A percentile compares a stretch with the other conserved stretches of the same genome.
These are phyloP conservation scores for Leccinum pellstonianum DNA, from an alignment of 768 basidiomycete genomes.

Conservation along the genomic window DNA sequence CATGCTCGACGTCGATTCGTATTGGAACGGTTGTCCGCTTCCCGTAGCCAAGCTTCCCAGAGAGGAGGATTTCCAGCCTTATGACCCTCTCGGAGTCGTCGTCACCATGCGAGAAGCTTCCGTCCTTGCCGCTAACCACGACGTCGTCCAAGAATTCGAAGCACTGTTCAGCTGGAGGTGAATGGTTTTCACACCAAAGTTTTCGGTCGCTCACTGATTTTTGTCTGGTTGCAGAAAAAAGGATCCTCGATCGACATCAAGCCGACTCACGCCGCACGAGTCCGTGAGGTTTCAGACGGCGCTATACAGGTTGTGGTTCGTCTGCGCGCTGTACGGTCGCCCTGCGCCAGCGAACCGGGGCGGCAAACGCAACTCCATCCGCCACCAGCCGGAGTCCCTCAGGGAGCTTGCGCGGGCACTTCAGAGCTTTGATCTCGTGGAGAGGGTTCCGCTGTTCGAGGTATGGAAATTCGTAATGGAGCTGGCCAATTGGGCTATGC, in stretches of 20 bases:
- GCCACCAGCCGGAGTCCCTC: neutral
- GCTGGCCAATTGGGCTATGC: neutral
- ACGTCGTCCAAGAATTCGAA: slow-evolving; percentile 16
- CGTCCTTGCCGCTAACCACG: slow-evolving; percentile 18
- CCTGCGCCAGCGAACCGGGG: neutral
- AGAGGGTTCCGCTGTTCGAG: slow-evolving; percentile 4
- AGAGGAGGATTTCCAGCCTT: slow-evolving; percentile 9
- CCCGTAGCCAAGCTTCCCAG: slow-evolving; percentile 11
- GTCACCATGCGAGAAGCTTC: slow-evolving; percentile 14
- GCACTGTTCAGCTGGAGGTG: slow-evolving; percentile 23
- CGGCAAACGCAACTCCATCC: neutral
- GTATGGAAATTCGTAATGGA: slow-evolving; percentile 2
- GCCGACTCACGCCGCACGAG: neutral
- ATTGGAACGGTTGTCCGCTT: slow-evolving; percentile 18
- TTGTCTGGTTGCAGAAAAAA: slow-evolving; percentile 32
- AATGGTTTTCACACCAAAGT: neutral
- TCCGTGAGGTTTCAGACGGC: neutral
- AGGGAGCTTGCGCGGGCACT: neutral
- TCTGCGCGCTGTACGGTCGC: neutral
- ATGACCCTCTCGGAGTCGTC: neutral
- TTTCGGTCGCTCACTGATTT: slow-evolving; percentile 2
- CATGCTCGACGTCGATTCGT: slow-evolving; percentile 9
- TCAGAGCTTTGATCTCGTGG: neutral
- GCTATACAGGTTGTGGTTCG: neutral
- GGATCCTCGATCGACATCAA: slow-evolving; percentile 25